Base-by-base conservation (phyloP, 257 asterid genomes). In the Solanum virginianum region DNA sequence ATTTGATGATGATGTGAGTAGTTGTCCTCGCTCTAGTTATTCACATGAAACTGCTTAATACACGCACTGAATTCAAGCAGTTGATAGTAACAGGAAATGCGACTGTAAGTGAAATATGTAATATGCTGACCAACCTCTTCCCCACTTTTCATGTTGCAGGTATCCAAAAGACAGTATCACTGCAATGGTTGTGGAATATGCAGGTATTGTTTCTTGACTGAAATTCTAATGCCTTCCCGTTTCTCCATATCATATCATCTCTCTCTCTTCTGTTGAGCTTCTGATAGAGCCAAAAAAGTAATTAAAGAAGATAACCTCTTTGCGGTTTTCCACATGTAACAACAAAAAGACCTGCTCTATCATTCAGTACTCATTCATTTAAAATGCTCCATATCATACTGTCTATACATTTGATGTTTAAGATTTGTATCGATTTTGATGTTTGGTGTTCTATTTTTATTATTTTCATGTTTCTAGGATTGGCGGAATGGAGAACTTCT, bases 141-240 rank as follows among this genome's bases (percentile, higher is more conserved):
- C n/a, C 32, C 11, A 65, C 41, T 70, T 75, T 36, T 32, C 65
- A 26, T 53, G 87, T 80, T 90, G 92, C 94, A 94, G 97, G 90
- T 88, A n/a, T 92, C 95, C 41, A 95, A 95, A 82, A 85, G 87
- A 83, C 99, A 95, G 92, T 94, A 88, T 71, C 99, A 95, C 83
- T 95, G 99, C 71, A 81, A 89, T 53, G 97, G 93, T 24, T 95
- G 99, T 82, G 98, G 99, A 88, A 95, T 95, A 59, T 95, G 99
- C 95, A 92, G 99, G 99, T 94, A 90, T 39, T 11, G 59, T 85
- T 80, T 24, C 72, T 59, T 41, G 0, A 36, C 10, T 84, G 29
- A 79, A 53, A 79, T 79, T 79, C 12, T 14, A 32, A 12, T 26
- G 49, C 83, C 83, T 51, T 79, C 6, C 65, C 18, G 18, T 17